These are phyloP conservation scores for Acacia pycnantha DNA, from an alignment of 331 rosid genomes.

Conservation along the genomic window DNA sequence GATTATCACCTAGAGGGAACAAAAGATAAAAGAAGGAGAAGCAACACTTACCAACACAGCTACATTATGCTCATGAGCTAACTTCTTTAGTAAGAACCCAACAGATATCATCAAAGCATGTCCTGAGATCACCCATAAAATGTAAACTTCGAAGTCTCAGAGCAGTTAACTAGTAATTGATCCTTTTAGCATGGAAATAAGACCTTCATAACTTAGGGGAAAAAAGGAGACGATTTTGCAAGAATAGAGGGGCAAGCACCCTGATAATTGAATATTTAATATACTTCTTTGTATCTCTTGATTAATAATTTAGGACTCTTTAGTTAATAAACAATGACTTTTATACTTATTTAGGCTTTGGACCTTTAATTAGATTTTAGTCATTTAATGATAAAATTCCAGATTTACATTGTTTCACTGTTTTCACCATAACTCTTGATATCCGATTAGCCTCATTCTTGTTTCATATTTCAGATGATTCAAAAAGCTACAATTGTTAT, in stretches of 20 bases:
- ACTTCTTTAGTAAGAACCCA: slow-evolving; percentile 72
- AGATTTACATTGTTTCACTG: too few species aligned
- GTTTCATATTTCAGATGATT: too few species aligned
- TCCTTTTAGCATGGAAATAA: slow-evolving; percentile 8
- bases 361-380: too few species aligned
- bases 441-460: too few species aligned
- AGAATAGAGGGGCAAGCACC: background rate
- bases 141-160: slow-evolving; percentile 24
- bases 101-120: slow-evolving; percentile 84
- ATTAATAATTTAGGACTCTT: too few species aligned
- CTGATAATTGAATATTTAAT: too few species aligned
- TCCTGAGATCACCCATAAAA: slow-evolving; percentile 52
- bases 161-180: background rate
- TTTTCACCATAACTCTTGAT: too few species aligned
- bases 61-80: slow-evolving; percentile 77
- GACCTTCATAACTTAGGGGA: background rate
- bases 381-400: too few species aligned
- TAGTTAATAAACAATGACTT: too few species aligned
- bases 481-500: too few species aligned
- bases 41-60: slow-evolving; percentile 61
- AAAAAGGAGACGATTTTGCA: slow-evolving; percentile 7
- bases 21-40: slow-evolving; percentile 21
- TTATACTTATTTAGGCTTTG: too few species aligned
- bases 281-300: too few species aligned
- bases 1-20: slow-evolving; percentile 15